Base-by-base conservation (phyloP, 768 basidiomycete species). In the Lactarius psammicola region DNA sequence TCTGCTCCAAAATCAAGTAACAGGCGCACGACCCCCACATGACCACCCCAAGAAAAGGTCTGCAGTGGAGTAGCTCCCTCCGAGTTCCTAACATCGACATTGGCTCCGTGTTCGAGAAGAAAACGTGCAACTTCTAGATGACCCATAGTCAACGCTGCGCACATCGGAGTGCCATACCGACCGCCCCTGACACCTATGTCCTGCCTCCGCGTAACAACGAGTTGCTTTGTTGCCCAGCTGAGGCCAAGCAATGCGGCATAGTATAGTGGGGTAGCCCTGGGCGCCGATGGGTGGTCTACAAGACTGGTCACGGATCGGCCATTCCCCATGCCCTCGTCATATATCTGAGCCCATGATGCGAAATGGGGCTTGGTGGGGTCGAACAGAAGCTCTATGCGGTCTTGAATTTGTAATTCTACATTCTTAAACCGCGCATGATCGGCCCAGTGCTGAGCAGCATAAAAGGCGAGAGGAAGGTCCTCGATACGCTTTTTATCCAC, bases 371-470 rank as follows among this genome's bases (percentile, higher is more conserved):
- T 31, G 9, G 28, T 33, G 3, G 0, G 59, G n/a, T 60, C 30
- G 11, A 60, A 36, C 9, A 60, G n/a, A 11, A 31, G 28, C 1
- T 44, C 33, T 40, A 49, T 49, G 10, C 17, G 31, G 28, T 49
- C 44, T 34, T 46, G 7, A 4, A n/a, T n/a, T 13, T 18, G 46
- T n/a, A 30, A 34, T n/a, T 42, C 30, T 23, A 60, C 44, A 34
- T 49, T n/a, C 18, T 49, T 44, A 18, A 23, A 20, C n/a, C 40
- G 42, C 42, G 59, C 59, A 33, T 60, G 59, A 44, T 46, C 33
- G 42, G n/a, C n/a, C 59, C 44, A 60, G 30, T 60, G 13, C 20
- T 31, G 26, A 23, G 59, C 59, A 34, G 59, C 59, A 30, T 60
- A 60, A 7, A 1, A 18, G 0, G 46, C 44, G 18, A 60, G 40